Evolutionary conservation across 2,329 filamentous ascomycete species (phyloP).

Genomic region (Penicillium sp.): DNA sequence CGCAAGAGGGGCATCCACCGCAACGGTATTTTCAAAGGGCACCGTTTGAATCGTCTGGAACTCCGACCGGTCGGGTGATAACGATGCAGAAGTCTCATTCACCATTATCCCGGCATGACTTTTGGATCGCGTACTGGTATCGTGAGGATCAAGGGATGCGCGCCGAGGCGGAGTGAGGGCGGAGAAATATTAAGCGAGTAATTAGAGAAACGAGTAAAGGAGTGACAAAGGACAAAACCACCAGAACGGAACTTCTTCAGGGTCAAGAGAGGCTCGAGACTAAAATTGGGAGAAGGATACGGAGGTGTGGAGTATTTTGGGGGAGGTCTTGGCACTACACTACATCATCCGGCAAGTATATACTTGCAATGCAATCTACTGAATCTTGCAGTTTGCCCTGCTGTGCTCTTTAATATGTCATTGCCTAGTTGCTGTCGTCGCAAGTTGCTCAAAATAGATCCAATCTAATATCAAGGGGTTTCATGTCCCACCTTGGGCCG

Average conservation of each 20-base stretch:
- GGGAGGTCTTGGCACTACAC: conserved; percentile 19
- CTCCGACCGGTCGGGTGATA: conserved; percentile 28
- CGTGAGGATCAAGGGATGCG: conserved; percentile 13
- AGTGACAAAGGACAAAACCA: conserved; percentile 12
- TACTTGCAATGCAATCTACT: too few relatives aligned
- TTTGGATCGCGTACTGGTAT: conserved; percentile 13
- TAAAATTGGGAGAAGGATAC: conserved; percentile 21
- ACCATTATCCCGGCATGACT: conserved; percentile 42
- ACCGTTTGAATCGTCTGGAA: conserved; percentile 28
- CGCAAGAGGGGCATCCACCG: conserved; percentile 24
- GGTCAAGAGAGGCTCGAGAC: conserved; percentile 16
- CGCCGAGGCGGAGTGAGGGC: conserved; percentile 3
- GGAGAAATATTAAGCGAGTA: conserved; percentile 4
- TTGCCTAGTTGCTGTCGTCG: not conserved
- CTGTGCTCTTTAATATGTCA: not conserved
- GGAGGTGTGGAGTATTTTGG: conserved; percentile 20
- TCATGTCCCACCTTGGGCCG: conserved; percentile 25
- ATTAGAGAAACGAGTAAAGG: conserved; percentile 8
- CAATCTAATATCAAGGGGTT: conserved; percentile 9
- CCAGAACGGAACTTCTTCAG: conserved; percentile 14
- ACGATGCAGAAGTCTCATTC: conserved; percentile 32
- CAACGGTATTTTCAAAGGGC: conserved; percentile 31
- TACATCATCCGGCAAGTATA: not conserved
- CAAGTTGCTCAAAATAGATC: conserved; percentile 1
- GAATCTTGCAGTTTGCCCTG: not conserved